A percentile compares a stretch with the other conserved stretches of the same genome.
phyloP scores from a whole-genome alignment of 108 stramenopile genomes.

The Cyclotella atomus region DNA sequence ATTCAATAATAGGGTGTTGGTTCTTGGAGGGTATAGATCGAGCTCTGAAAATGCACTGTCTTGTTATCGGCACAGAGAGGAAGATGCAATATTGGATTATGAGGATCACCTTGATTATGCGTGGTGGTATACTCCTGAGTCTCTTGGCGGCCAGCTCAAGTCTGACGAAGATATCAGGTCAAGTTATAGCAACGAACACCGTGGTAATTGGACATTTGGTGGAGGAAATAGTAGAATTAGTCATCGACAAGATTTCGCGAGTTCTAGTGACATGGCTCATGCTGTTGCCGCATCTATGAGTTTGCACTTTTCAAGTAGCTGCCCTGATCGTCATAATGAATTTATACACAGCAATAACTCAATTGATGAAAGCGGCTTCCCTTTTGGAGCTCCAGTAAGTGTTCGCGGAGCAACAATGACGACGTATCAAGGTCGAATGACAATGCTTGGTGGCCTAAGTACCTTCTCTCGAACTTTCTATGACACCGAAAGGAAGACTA shows the following conservation, averaged over 20 bases:
- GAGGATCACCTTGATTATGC: constrained; percentile 32
- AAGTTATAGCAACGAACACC: neutral
- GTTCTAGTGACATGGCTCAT: constrained; percentile 20
- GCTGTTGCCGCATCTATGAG: constrained; percentile 32
- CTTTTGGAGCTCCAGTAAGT: constrained; percentile 15
- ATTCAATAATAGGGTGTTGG: constrained; percentile 23
- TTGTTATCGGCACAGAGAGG: constrained; percentile 32
- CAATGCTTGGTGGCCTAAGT: constrained; percentile 27
- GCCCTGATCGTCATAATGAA: too few species aligned
- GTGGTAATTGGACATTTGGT: constrained; percentile 33
- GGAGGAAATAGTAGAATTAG: constrained; percentile 24
- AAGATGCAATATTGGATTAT: constrained; percentile 34
- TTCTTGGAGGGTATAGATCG: constrained; percentile 37
- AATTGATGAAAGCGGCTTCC: neutral
- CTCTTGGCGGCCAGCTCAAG: too few species aligned
- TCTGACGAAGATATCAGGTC: neutral
- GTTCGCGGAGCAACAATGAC: constrained; percentile 33
- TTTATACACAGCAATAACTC: neutral
- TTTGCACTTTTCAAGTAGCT: neutral
- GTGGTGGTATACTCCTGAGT: constrained; percentile 11
- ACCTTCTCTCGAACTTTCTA: constrained; percentile 36
- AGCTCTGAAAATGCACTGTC: constrained; percentile 29
- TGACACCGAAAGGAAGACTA: constrained; percentile 23
- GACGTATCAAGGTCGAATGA: constrained; percentile 32
- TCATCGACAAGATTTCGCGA: constrained; percentile 15